A percentile compares a stretch with the other conserved stretches of the same genome.
Evolutionary conservation across 2,329 filamentous ascomycete genomes (phyloP).

Genomic region (Xylariaceae sp.): DNA sequence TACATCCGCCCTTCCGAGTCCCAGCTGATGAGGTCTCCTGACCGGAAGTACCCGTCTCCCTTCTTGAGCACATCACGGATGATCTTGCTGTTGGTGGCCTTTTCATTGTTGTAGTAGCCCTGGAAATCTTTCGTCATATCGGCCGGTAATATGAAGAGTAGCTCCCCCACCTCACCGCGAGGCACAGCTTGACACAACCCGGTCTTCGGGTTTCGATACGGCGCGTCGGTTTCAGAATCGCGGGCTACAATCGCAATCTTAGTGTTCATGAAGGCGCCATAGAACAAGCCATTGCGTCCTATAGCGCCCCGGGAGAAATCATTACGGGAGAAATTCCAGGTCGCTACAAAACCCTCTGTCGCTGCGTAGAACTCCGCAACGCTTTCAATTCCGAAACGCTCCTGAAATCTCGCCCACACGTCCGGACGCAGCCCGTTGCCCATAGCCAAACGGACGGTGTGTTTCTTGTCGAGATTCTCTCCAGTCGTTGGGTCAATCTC

Average conservation of each 20-base stretch:
- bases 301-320: slow-evolving; percentile 78
- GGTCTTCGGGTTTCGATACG: slow-evolving; percentile 70
- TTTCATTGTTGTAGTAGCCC: slow-evolving; percentile 79
- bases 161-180: slow-evolving; percentile 73
- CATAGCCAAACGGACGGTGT: slow-evolving; percentile 76
- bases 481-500: slow-evolving; percentile 68
- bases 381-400: slow-evolving; percentile 76
- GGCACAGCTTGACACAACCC: slow-evolving; percentile 69
- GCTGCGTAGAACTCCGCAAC: slow-evolving; percentile 84
- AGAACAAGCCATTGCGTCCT: slow-evolving; percentile 72
- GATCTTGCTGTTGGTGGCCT: slow-evolving; percentile 76
- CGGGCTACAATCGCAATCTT: slow-evolving; percentile 68
- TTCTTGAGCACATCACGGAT: slow-evolving; percentile 74
- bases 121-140: slow-evolving; percentile 73
- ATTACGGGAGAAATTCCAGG: slow-evolving; percentile 78
- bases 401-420: slow-evolving; percentile 83
- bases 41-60: slow-evolving; percentile 83
- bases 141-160: slow-evolving; percentile 73
- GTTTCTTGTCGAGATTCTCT: slow-evolving; percentile 72
- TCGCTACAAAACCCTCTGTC: slow-evolving; percentile 73
- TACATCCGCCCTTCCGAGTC: slow-evolving; percentile 74
- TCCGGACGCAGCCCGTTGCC: slow-evolving; percentile 88
- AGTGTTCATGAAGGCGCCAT: slow-evolving; percentile 58
- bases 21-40: slow-evolving; percentile 80
- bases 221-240: slow-evolving; percentile 73